Percentiles rank a stretch among this genome's conserved stretches.
Conservation (phyloP, 768 basidiomycete genomes). For the Trametes maxima region DNA sequence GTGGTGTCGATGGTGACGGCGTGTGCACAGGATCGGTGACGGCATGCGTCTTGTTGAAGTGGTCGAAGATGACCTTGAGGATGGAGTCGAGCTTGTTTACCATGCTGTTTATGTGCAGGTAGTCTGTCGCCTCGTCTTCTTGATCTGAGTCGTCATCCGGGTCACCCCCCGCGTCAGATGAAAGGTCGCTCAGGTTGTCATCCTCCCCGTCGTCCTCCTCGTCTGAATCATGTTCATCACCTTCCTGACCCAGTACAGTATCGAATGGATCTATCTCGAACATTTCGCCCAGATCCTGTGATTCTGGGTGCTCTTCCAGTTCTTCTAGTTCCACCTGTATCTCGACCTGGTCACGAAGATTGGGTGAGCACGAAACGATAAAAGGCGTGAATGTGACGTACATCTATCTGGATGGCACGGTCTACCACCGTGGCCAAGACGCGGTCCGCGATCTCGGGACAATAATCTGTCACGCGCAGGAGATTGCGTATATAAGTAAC, state of each 20-base stretch:
- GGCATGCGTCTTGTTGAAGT: conserved; percentile 62
- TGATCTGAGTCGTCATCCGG: conserved; percentile 42
- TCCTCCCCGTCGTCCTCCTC: conserved; percentile 48
- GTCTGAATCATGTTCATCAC: conserved; percentile 56
- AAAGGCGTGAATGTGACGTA: conserved; percentile 41
- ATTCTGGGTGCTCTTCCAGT: conserved; percentile 65
- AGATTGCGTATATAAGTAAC: conserved; percentile 91
- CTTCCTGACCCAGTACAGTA: conserved; percentile 76
- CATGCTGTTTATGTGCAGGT: conserved; percentile 81
- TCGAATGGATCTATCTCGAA: conserved; percentile 89
- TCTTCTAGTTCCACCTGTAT: conserved; percentile 96
- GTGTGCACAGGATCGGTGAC: conserved; percentile 28
- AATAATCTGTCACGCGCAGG: conserved; percentile 81
- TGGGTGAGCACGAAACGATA: not conserved
- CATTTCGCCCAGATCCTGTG: conserved; percentile 52
- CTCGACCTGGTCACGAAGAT: conserved; percentile 67
- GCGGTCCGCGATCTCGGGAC: conserved; percentile 82
- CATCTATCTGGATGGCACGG: conserved; percentile 95
- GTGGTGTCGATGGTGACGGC: conserved; percentile 32
- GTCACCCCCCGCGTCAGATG: conserved; percentile 66
- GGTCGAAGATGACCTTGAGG: conserved; percentile 80
- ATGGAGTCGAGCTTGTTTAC: conserved; percentile 90
- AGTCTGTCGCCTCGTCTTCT: conserved; percentile 52
- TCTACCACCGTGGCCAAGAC: conserved; percentile 88
- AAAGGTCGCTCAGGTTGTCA: conserved; percentile 70